A percentile compares a stretch with the other conserved stretches of the same genome.
Conservation (phyloP, 495 filamentous ascomycete species). For the Hapsidospora chrysogenum region DNA sequence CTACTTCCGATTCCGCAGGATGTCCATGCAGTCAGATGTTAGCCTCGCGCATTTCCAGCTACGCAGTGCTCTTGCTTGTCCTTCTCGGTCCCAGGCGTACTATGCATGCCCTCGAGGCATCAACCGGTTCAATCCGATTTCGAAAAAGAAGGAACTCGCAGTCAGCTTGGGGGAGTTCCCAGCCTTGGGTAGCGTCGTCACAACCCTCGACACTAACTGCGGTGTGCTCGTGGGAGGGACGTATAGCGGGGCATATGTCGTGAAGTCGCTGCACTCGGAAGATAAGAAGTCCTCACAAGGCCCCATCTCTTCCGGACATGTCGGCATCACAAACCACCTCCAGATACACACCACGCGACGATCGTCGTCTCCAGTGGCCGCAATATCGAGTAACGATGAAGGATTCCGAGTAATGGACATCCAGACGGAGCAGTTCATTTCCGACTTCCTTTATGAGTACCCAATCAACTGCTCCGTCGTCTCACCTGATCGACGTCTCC, state of each 20-base stretch:
- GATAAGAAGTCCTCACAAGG: conserved; percentile 37
- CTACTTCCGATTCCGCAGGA: conserved; percentile 55
- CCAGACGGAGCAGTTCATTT: conserved; percentile 46
- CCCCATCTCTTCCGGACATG: conserved; percentile 44
- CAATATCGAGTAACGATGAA: conserved; percentile 74
- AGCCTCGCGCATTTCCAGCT: conserved; percentile 75
- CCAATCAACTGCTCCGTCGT: conserved; percentile 76
- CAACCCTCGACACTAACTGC: conserved; percentile 50
- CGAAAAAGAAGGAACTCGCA: conserved; percentile 24
- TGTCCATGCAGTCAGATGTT: conserved; percentile 48
- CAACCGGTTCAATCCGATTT: conserved; percentile 33
- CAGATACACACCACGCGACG: conserved; percentile 47
- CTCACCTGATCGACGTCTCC: conserved; percentile 62
- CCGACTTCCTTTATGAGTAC: conserved; percentile 40
- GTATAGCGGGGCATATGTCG: conserved; percentile 66
- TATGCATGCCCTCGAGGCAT: conserved; percentile 52
- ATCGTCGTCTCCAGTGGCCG: conserved; percentile 43
- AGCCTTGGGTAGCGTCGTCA: conserved; percentile 20
- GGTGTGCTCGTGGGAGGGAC: conserved; percentile 63
- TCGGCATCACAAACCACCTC: conserved; percentile 79
- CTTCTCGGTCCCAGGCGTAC: conserved; percentile 58
- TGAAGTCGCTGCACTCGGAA: conserved; percentile 36
- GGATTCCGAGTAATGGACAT: conserved; percentile 62
- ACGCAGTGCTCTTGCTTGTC: conserved; percentile 62
- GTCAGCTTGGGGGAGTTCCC: conserved; percentile 45